Evolutionary conservation across 148 eudicot genomes (phyloP), one percentile per base, ranked within the genome.

Genomic region (Agrostemma githago): DNA sequence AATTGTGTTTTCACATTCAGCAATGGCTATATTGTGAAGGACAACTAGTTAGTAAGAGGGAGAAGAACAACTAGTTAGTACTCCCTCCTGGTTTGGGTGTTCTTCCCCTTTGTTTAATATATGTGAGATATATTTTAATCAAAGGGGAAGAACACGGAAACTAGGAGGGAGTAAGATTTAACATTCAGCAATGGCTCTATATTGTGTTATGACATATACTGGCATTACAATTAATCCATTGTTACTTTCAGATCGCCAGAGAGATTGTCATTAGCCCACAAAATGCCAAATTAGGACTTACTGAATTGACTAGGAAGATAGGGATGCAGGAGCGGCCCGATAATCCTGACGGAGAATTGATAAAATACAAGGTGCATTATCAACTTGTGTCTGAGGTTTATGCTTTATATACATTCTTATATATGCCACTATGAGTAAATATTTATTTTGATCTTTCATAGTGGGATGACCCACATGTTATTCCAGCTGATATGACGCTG

Each of bases 231-330:
- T 71, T 62, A n/a, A 9, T 71, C 15, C 8, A 61, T 51, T 76
- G 57, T 60, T 59, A n/a, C 76, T 42, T 74, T 61, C 86, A 93
- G 98, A 86, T 93, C 77, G 96, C 94, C 79, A 83, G 98, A 78
- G 98, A 93, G 80, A 88, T 93, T 91, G 98, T 90, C 70, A 89
- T 93, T 74, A 90, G 98, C 92, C 96, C 96, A 41, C 85, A 82
- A 62, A 93, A 93, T 82, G 78, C 83, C 63, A 88, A 88, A 76
- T 80, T 93, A 72, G 98, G 94, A 72, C 90, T 88, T 72, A 82
- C 96, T 61, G 79, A 84, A 73, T 76, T 93, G 80, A 93, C 92
- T 44, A 89, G 82, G 82, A 86, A 86, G 83, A 66, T 84, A 77
- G 92, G 88, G 64, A 61, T 86, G 63, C 60, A 68, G 74, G 90